Evolutionary conservation across 2,329 filamentous ascomycete genomes (phyloP), one percentile per base, ranked within the genome.

Genomic region (Scytalidium sp.): DNA sequence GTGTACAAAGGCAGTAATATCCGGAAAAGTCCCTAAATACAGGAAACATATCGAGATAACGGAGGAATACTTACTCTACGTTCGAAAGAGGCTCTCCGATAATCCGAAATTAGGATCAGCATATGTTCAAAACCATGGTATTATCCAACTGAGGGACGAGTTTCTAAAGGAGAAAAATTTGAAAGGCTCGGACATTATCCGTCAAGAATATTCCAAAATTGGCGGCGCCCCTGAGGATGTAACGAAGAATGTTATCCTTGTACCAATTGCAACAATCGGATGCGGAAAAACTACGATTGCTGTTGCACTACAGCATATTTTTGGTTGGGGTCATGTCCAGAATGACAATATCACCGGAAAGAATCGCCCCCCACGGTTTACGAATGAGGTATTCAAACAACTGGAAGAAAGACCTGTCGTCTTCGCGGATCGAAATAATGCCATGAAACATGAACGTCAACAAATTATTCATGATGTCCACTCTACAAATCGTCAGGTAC

Each of bases 251-350:
- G 77, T 97, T 15, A 80, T 97, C 17, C 76, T 99, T n/a, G 87
- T 91, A 5, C 92, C 94, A 1, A 84, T 97, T 59, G 91, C 94
- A 2, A 96, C 94, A 1, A 87, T 99, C 47, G 94, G 94, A 9
- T 99, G 94, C 64, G 94, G 94, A 49, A 99, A 99, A 77, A 99
- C 94, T 0, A 99, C 94, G 0, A 73, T 99, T 45, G 91, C 89
- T 3, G 70, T 95, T 45, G 92, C 89, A 2, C 74, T 99, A 19
- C 79, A 80, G 3, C 85, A 90, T 62, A 79, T 99, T 1, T 97
- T 97, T 58, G 83, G 79, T 48, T 97, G 92, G 88, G 93, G 90
- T 15, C 91, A 96, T 65, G 77, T 97, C 44, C 94, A 99, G 65
- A 99, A 99, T 65, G 94, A 99, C 72, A 96, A 99, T 64, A 94